A percentile compares a stretch with the other conserved stretches of the same genome.
Evolutionary conservation across 2,329 filamentous ascomycete genomes (phyloP).

Genomic region (Talaromyces sp.): DNA sequence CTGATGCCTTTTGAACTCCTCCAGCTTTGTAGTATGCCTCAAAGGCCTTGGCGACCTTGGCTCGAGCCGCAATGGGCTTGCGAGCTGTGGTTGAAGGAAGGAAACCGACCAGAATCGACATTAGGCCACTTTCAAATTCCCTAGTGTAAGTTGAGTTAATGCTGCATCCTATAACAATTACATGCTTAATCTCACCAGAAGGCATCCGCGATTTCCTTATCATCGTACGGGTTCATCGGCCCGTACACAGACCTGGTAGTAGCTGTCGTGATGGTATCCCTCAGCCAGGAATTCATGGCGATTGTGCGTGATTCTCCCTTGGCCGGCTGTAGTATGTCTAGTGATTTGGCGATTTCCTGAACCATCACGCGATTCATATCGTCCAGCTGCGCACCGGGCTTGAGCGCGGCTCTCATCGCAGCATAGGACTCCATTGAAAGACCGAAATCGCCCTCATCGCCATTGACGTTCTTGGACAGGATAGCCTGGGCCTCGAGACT

Average conservation of each 20-base stretch:
- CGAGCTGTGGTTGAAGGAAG: conserved; percentile 1
- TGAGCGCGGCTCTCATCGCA: background rate
- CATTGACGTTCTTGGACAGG: conserved; percentile 1
- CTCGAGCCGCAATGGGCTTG: background rate
- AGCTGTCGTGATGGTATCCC: conserved; percentile 1
- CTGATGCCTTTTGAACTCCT: background rate
- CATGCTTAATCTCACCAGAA: conserved; percentile 5
- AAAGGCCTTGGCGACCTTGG: background rate
- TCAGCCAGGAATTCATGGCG: background rate
- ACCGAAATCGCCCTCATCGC: conserved; percentile 2
- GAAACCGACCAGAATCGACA: background rate
- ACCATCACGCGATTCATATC: conserved; percentile 1
- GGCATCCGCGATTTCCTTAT: conserved; percentile 1
- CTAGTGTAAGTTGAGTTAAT: no score
- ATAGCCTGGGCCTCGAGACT: conserved; percentile 1
- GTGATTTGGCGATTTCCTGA: background rate
- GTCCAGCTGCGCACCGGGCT: background rate
- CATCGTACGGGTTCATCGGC: conserved; percentile 3
- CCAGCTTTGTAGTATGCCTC: conserved; percentile 1
- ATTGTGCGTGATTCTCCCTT: background rate
- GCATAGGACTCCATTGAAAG: conserved; percentile 3
- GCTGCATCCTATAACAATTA: no score
- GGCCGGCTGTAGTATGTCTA: background rate
- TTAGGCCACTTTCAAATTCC: conserved; percentile 1
- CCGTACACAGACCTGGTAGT: conserved; percentile 2